Evolutionary conservation across 345 rosid genomes (phyloP), one percentile per base, ranked within the genome.

Genomic region (Corchorus capsularis): DNA sequence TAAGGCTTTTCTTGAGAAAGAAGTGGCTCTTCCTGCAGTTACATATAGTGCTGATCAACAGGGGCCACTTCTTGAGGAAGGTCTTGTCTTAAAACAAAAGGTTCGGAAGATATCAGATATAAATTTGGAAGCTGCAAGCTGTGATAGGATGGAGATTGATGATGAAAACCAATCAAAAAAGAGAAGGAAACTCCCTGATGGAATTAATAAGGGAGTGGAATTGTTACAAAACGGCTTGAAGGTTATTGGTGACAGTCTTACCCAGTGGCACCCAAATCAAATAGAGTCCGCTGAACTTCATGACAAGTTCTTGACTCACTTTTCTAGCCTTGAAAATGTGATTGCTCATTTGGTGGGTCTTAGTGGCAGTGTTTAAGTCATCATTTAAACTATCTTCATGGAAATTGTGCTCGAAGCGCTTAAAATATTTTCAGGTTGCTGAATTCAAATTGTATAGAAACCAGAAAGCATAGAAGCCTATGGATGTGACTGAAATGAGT

Each of bases 1-100:
- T 60, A 95, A 92, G 87, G 87, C 84, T 60, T 92, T 90, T 79
- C 89, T 95, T 8, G 99, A 93, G 79, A 95, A 93, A 89, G 96
- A 90, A 83, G 60, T 22, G 68, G 88, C 94, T 56, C 82, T 95
- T 75, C 79, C 73, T 66, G 72, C 87, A 13, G 11, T 77, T 61
- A 67, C 76, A 37, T 73, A 82, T 39, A 79, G 86, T 80, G 50
- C 80, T 9, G 92, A 91, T 74, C 91, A 89, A 75, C 54, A 81
- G 54, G 83, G 75, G 79, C 50, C 84, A 69, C 94, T 93, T 57
- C 62, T 47, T 47, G 86, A 82, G 82, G 97, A 95, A 86, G 92
- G 96, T 39, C 41, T 17, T 49, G 14, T 75, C 71, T 85, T 95
- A 19, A 91, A 84, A 78, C 83, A 80, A 87, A 77, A 66, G 76